Conservation (phyloP, 176 grass and related monocot genomes). For the Pontederia paniculata region DNA sequence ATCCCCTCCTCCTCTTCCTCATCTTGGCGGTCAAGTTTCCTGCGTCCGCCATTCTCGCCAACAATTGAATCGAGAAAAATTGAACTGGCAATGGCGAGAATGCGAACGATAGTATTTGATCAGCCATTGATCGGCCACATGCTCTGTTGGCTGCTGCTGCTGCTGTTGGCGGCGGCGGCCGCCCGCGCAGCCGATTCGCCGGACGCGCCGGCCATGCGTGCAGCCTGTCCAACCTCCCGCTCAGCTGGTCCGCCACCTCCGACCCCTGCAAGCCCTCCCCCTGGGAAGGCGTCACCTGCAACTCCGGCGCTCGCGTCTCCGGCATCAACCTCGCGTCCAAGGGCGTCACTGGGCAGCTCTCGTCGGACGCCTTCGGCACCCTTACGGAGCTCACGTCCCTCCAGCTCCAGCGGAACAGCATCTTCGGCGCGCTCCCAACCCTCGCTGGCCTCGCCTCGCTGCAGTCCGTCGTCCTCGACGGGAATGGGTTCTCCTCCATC, state of each 20-base stretch:
- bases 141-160: neutral
- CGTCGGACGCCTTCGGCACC: conserved; percentile 17
- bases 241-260: conserved; percentile 25
- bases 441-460: conserved; percentile 1
- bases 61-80: no score
- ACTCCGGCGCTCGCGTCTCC: conserved; percentile 37
- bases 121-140: no score
- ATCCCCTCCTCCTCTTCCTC: no score
- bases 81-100: no score
- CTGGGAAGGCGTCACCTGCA: conserved; percentile 28
- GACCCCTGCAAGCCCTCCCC: conserved; percentile 26
- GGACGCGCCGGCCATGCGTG: conserved; percentile 44
- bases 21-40: no score
- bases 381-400: conserved; percentile 16
- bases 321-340: conserved; percentile 38
- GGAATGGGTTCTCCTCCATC: conserved; percentile 7
- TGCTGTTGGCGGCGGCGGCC: neutral
- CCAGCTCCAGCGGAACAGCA: neutral
- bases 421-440: conserved; percentile 4
- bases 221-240: conserved; percentile 33
- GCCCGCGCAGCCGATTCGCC: conserved; percentile 22
- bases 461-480: neutral
- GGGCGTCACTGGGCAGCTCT: neutral
- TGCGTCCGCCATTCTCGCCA: no score
- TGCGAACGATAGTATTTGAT: no score